Evolutionary conservation across 345 rosid genomes (phyloP), one percentile per base, ranked within the genome.

Genomic region (Excoecaria cochinchinensis): DNA sequence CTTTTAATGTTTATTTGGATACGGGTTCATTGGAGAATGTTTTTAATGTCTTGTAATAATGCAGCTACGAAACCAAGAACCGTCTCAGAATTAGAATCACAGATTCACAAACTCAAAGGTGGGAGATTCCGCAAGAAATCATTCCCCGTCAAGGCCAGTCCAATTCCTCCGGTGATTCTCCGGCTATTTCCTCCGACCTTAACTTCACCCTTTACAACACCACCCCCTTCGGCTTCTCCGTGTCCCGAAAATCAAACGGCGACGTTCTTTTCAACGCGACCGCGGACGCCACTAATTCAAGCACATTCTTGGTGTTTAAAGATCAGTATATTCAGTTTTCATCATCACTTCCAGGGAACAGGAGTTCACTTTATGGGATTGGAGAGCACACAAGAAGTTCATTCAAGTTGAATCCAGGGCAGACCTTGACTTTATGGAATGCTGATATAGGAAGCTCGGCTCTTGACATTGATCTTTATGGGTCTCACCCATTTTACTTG

Each of bases 311-410:
- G 9, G 73, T 90, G 65, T 92, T 88, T 81, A 90, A 92, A 82
- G 93, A 92, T 69, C 95, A 92, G 65, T 92, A 87, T 77, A 83
- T 92, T 51, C 90, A 88, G 62, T 83, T 92, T 71, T 79, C 90
- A 44, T 88, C 95, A 2, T 67, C 87, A 0, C 87, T 92, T 21
- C 94, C 95, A 0, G 44, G 4, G 36, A 57, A 74, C 62, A 73
- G 90, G 68, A 83, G 94, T 67, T 80, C 73, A 36, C 78, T 90
- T 12, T 90, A 90, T 65, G 97, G 97, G 3, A 80, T 92, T 1
- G 97, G 97, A 3, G 97, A 92, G 75, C 95, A 89, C 82, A 90
- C 95, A 3, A 89, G 85, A 82, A 77, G 71, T 8, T 79, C 89
- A 1, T 66, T 92, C 73, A 87, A 78, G 83, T 74, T 92, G 21